Evolutionary conservation across 2,329 filamentous ascomycete genomes (phyloP).

Genomic region (Microdochium bolleyi): DNA sequence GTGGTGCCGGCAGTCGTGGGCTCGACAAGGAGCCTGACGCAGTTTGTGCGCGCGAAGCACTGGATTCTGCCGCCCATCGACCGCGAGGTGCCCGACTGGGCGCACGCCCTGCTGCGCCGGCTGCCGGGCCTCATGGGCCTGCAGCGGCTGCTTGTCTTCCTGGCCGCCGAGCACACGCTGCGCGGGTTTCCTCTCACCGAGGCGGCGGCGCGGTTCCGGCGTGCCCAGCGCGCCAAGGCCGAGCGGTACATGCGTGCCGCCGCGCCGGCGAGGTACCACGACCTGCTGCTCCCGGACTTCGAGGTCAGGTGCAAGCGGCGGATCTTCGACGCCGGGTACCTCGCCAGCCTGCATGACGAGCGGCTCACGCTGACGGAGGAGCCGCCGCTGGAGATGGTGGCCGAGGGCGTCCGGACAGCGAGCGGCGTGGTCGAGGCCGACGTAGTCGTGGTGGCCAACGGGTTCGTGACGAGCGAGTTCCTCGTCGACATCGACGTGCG

Average conservation of each 20-base stretch:
- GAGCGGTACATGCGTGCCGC: conserved; percentile 33
- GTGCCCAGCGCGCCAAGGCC: conserved; percentile 24
- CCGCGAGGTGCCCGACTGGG: conserved; percentile 5
- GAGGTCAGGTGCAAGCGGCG: conserved; percentile 57
- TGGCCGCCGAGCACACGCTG: conserved; percentile 21
- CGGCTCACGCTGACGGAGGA: conserved; percentile 40
- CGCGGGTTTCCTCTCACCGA: conserved; percentile 29
- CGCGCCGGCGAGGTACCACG: conserved; percentile 52
- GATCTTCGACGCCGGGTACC: conserved; percentile 50
- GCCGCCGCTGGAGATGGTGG: conserved; percentile 37
- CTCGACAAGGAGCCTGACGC: conserved; percentile 25
- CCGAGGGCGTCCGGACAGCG: conserved; percentile 25
- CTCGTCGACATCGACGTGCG: conserved; percentile 43
- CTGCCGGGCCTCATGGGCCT: conserved; percentile 37
- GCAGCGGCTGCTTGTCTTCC: conserved; percentile 32
- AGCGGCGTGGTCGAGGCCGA: conserved; percentile 41
- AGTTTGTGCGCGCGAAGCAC: conserved; percentile 31
- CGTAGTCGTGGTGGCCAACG: conserved; percentile 53
- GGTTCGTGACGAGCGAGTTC: conserved; percentile 48
- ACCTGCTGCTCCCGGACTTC: conserved; percentile 54
- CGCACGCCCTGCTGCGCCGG: conserved; percentile 27
- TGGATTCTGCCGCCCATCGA: conserved; percentile 30
- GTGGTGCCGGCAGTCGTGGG: conserved; percentile 24
- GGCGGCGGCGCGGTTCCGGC: conserved; percentile 22
- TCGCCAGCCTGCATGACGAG: conserved; percentile 38